phyloP scores from a whole-genome alignment of 208 protist genomes.

The Crithidia thermophila region DNA sequence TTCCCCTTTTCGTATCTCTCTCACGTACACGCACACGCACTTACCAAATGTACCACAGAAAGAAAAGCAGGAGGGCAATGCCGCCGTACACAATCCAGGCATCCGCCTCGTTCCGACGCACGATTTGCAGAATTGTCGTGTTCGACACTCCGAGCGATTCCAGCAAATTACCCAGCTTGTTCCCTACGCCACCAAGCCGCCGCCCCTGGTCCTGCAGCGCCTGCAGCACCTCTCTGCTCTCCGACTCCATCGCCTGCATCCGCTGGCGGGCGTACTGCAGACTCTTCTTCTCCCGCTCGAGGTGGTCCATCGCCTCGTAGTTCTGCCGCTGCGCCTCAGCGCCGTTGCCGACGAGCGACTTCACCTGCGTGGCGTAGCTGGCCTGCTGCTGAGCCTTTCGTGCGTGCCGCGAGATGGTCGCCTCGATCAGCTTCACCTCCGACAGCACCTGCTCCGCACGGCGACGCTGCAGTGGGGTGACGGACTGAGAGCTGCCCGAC shows the following conservation, averaged over 20 bases:
- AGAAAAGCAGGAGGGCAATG: constrained; percentile 56
- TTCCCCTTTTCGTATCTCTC: too few relatives aligned
- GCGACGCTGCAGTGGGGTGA: constrained; percentile 65
- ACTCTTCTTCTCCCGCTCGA: constrained; percentile 59
- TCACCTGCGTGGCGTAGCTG: constrained; percentile 37
- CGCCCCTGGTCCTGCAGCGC: constrained; percentile 66
- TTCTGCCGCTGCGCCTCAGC: constrained; percentile 32
- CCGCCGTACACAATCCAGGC: constrained; percentile 84
- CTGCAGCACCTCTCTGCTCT: constrained; percentile 70
- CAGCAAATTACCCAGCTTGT: constrained; percentile 65
- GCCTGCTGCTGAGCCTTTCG: constrained; percentile 44
- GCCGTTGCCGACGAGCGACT: constrained; percentile 58
- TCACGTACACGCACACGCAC: neutral
- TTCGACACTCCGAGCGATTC: constrained; percentile 85
- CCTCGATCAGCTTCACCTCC: constrained; percentile 63
- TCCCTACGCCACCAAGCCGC: constrained; percentile 55
- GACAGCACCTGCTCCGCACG: constrained; percentile 65
- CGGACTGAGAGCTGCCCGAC: constrained; percentile 13
- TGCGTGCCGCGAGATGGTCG: constrained; percentile 40
- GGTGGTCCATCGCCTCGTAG: constrained; percentile 48
- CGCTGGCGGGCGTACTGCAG: constrained; percentile 69
- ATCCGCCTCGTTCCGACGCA: constrained; percentile 80
- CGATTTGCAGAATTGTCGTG: constrained; percentile 74
- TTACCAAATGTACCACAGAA: constrained; percentile 79
- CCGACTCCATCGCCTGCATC: constrained; percentile 68